Evolutionary conservation across 495 filamentous ascomycete species (phyloP).

Genomic region (Penicillium coffeae): DNA sequence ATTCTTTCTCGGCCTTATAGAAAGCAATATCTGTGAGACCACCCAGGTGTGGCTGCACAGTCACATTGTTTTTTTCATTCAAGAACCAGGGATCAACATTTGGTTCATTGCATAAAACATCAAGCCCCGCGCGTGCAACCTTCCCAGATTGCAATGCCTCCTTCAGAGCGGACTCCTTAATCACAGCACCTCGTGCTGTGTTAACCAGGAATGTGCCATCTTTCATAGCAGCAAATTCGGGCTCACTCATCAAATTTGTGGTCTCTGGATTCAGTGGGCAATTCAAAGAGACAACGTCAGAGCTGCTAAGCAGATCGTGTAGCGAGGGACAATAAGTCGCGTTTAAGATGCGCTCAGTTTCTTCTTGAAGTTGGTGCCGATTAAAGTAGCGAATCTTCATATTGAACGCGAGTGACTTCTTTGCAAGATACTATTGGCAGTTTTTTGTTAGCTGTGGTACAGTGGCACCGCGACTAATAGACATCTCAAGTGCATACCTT

Average conservation of each 20-base stretch:
- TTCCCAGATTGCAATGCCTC: conserved; percentile 22
- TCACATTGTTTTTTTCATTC: conserved; percentile 15
- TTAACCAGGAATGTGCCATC: conserved; percentile 56
- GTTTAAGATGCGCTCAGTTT: too few relatives aligned
- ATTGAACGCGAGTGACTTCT: too few relatives aligned
- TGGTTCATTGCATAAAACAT: neutral
- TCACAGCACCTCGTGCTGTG: conserved; percentile 53
- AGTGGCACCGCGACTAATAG: too few relatives aligned
- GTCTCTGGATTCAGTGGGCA: conserved; percentile 53
- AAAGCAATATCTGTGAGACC: conserved; percentile 33
- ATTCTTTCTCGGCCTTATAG: conserved; percentile 29
- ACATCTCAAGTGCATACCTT: too few relatives aligned
- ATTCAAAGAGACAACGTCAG: conserved; percentile 62
- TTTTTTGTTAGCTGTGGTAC: too few relatives aligned
- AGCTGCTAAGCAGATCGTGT: conserved; percentile 49
- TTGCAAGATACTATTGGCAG: too few relatives aligned
- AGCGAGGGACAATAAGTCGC: too few relatives aligned
- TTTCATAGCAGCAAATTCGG: conserved; percentile 56
- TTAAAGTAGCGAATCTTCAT: too few relatives aligned
- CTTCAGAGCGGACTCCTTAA: conserved; percentile 53
- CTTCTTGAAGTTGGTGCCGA: too few relatives aligned
- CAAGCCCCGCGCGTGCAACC: neutral
- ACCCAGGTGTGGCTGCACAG: conserved; percentile 21
- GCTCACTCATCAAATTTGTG: conserved; percentile 46
- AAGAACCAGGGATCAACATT: conserved; percentile 34